These are phyloP conservation scores for Theobroma grandiflorum DNA, from an alignment of 441 rosid species.

Conservation along the genomic window DNA sequence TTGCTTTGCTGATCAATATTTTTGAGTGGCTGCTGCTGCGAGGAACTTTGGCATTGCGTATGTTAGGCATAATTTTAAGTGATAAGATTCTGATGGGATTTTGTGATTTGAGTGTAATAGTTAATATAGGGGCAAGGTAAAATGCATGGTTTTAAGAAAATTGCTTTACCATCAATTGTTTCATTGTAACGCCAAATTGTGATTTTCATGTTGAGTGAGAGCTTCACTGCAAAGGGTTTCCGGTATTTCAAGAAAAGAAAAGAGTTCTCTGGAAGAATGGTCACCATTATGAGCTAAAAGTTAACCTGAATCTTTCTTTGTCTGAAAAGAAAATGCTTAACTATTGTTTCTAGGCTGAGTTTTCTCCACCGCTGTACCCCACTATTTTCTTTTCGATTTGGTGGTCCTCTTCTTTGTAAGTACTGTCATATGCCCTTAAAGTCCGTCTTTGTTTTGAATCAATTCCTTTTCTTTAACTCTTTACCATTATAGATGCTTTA, in stretches of 20 bases:
- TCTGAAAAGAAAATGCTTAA: background rate
- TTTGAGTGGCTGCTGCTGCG: background rate
- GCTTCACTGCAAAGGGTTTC: background rate
- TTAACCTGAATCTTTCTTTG: background rate
- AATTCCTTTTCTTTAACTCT: slow-evolving; percentile 10
- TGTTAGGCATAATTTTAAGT: background rate
- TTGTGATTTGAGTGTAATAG: background rate
- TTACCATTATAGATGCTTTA: background rate
- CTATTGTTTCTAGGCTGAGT: background rate
- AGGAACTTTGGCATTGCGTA: background rate
- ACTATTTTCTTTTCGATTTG: background rate
- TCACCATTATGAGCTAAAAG: background rate
- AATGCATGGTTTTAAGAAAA: background rate
- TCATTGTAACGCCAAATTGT: background rate
- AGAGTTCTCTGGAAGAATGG: background rate
- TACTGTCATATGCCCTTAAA: background rate
- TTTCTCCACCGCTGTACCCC: background rate
- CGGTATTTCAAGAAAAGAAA: background rate
- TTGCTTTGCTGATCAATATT: background rate
- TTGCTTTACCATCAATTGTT: background rate
- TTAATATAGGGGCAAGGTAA: background rate
- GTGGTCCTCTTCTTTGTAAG: background rate
- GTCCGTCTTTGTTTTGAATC: background rate
- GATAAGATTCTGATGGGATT: background rate
- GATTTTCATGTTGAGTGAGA: background rate